Conservation (phyloP, 257 asterid species). For the Eucommia ulmoides region DNA sequence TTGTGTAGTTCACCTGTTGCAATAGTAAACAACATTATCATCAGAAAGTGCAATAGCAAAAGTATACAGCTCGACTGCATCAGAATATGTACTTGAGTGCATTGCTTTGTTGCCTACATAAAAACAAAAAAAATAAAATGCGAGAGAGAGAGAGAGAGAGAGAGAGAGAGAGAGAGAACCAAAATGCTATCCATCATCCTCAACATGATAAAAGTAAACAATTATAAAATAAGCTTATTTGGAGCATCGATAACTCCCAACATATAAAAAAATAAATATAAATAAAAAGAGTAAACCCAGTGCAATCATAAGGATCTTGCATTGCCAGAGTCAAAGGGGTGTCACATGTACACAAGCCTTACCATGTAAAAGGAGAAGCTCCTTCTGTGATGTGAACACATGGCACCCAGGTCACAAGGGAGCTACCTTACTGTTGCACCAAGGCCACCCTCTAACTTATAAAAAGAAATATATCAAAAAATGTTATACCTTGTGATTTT, state of each 20-base stretch:
- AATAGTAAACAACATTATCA: slow-evolving; percentile 71
- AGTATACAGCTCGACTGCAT: slow-evolving; percentile 68
- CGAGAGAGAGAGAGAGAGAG: background rate
- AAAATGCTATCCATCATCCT: background rate
- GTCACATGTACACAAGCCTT: no score
- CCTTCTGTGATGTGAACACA: no score
- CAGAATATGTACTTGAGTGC: slow-evolving; percentile 53
- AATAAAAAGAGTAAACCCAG: no score
- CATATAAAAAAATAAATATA: no score
- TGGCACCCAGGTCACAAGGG: no score
- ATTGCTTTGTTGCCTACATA: slow-evolving; percentile 55
- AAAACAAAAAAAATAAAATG: background rate
- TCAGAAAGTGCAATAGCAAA: slow-evolving; percentile 57
- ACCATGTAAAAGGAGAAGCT: no score
- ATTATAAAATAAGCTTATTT: background rate
- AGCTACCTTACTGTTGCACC: no score
- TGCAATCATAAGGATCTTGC: no score
- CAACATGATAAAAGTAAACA: background rate
- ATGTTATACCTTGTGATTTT: slow-evolving; percentile 72
- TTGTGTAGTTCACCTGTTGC: slow-evolving; percentile 53
- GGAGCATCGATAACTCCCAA: background rate
- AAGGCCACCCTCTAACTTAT: no score
- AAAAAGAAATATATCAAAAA: no score
- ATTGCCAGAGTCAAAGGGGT: no score
- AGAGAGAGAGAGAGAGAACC: background rate